phyloP scores from a whole-genome alignment of 768 basidiomycete genomes.

The Lepiota subincarnata region DNA sequence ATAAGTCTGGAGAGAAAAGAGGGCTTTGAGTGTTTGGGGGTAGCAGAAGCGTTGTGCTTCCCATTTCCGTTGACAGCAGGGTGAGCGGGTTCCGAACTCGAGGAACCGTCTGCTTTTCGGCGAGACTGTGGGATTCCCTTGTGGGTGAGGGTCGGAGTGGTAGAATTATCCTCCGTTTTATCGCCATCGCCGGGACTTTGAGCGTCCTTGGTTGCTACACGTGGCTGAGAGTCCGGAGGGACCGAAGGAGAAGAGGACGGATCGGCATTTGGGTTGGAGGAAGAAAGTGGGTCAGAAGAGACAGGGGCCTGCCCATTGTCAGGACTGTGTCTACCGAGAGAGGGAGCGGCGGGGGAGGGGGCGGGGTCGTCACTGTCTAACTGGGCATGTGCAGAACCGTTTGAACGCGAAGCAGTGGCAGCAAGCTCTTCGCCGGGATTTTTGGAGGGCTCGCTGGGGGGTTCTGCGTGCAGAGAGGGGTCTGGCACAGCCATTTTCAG shows the following conservation, averaged over 20 bases:
- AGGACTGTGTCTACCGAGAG: conserved; percentile 4
- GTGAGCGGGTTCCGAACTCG: conserved; percentile 14
- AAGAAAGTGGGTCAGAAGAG: neutral
- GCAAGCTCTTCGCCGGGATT: neutral
- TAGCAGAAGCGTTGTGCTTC: conserved; percentile 10
- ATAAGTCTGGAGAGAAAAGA: conserved; percentile 60
- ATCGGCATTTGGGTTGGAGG: conserved; percentile 5
- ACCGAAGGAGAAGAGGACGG: conserved; percentile 5
- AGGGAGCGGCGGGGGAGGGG: neutral
- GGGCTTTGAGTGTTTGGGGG: conserved; percentile 28
- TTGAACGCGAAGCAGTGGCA: conserved; percentile 6
- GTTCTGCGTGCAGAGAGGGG: neutral
- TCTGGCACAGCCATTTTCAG: conserved; percentile 5
- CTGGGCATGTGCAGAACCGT: conserved; percentile 1
- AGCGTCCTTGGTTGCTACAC: conserved; percentile 20
- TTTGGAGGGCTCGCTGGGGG: neutral
- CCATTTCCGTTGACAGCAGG: conserved; percentile 16
- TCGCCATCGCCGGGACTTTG: conserved; percentile 18
- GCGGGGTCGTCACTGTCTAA: conserved; percentile 7
- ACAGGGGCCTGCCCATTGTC: conserved; percentile 9
- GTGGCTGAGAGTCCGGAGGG: conserved; percentile 15
- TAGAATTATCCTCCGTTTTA: conserved; percentile 24
- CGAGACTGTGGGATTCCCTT: conserved; percentile 1
- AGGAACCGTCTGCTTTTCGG: conserved; percentile 13
- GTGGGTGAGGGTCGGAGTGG: conserved; percentile 18